Percentiles rank a stretch among this genome's conserved stretches.
These are phyloP conservation scores for Moesziomyces sp. DNA, from an alignment of 1,284 basidiomycete genomes.

Conservation along the genomic window DNA sequence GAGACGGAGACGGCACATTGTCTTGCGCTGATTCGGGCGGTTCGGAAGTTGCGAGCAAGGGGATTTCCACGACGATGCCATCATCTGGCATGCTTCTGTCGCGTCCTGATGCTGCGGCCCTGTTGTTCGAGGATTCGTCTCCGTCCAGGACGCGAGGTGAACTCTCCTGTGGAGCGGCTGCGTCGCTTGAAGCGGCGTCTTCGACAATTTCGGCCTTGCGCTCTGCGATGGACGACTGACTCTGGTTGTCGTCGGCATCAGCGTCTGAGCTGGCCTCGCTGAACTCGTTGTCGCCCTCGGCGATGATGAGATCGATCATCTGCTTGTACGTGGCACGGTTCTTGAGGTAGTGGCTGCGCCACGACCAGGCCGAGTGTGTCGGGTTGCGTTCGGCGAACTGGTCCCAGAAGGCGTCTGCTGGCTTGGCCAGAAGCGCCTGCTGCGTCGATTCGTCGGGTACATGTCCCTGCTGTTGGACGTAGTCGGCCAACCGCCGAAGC, in stretches of 20 bases:
- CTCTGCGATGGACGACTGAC: neutral
- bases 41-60: neutral
- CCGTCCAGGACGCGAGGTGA: neutral
- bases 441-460: constrained; percentile 8
- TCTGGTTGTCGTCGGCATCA: constrained; percentile 3
- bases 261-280: neutral
- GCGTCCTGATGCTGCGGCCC: no score
- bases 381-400: constrained; percentile 10
- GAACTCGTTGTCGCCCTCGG: constrained; percentile 3
- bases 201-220: neutral
- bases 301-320: constrained; percentile 8
- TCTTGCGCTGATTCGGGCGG: neutral
- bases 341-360: constrained; percentile 40
- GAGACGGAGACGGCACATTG: no score
- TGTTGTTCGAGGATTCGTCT: neutral
- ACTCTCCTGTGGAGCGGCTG: neutral
- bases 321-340: constrained; percentile 28
- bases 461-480: constrained; percentile 5
- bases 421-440: constrained; percentile 13
- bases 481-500: constrained; percentile 5
- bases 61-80: neutral
- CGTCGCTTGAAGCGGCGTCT: neutral
- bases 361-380: constrained; percentile 25
- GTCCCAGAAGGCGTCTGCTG: constrained; percentile 29
- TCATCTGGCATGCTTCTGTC: neutral